Evolutionary conservation across 176 grass and related monocot genomes (phyloP), one percentile per base, ranked within the genome.

Genomic region (Ensete ventricosum): DNA sequence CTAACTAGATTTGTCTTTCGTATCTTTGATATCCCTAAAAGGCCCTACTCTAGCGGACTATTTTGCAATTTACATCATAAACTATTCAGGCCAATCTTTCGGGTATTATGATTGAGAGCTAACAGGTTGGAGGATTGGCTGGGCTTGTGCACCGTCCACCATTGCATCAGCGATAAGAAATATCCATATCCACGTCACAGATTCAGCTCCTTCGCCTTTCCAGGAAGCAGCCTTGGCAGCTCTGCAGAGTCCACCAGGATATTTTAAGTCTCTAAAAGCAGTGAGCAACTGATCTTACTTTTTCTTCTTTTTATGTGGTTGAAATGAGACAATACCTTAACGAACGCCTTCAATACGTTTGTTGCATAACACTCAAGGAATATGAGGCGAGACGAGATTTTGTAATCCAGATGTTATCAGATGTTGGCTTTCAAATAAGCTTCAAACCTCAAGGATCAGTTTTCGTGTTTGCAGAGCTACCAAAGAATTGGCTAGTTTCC

Each of bases 161-260:
- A 87, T 97, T 14, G 88, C 93, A 50, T 88, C 82, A 48, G 90
- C 87, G 29, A 93, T 97, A 83, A 83, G 90, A 87, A 93, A 93
- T 73, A 90, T 97, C 24, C 90, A 97, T 73, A 20, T 90, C 57
- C 92, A 90, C 62, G 64, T 97, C 64, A 93, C 88, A 24, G 93
- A 97, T 87, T 97, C 93, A 77, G 93, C 93, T 74, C 88, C 93
- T 87, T 85, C 93, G 17, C 93, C 93, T 62, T 97, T 97, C 85
- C 93, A 97, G 84, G 89, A 97, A 88, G 90, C 93, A 66, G 93
- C 93, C 1, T 76, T 97, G 67, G 58, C 71, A 54, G 90, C 93
- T 0, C 74, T 97, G 79, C 75, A 64, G 62, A 92, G 87, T 72
- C 81, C 81, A 25, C 76, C 74, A 0, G 76, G 72, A 53, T 97